These are phyloP conservation scores for Entomophthora muscae DNA, from an alignment of 371 early-diverging fungal genomes.

Conservation along the genomic window DNA sequence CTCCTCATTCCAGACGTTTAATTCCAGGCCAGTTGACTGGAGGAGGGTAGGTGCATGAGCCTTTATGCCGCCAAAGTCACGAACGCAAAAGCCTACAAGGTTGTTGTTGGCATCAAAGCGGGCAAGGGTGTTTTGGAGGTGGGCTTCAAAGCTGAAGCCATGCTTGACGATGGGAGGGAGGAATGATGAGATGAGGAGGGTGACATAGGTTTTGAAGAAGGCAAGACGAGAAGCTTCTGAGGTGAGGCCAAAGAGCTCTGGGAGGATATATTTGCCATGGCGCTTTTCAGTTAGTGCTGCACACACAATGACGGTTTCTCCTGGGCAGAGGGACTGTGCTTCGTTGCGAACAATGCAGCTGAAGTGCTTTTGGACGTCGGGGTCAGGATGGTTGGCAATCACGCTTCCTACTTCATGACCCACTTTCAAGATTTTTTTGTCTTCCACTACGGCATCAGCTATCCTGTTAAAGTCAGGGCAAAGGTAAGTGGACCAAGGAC, in stretches of 20 bases:
- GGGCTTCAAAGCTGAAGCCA: constrained; percentile 56
- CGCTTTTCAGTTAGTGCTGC: constrained; percentile 43
- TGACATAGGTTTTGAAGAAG: constrained; percentile 29
- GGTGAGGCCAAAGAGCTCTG: constrained; percentile 30
- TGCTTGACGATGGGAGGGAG: constrained; percentile 39
- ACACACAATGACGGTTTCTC: constrained; percentile 34
- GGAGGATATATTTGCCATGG: constrained; percentile 24
- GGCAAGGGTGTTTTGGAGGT: constrained; percentile 46
- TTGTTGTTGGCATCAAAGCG: constrained; percentile 32
- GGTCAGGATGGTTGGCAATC: constrained; percentile 26
- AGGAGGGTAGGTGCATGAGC: constrained; percentile 32
- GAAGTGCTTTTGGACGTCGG: constrained; percentile 45
- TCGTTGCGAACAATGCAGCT: constrained; percentile 43
- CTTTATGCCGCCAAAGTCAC: constrained; percentile 60
- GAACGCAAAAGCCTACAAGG: constrained; percentile 41
- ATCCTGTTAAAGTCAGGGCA: constrained; percentile 38
- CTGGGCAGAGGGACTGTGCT: constrained; percentile 15
- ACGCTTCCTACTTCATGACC: constrained; percentile 34
- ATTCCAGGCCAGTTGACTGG: constrained; percentile 19
- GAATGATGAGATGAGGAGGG: constrained; percentile 34
- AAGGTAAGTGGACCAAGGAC: constrained; percentile 43
- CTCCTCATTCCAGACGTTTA: constrained; percentile 36
- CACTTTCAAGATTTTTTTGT: constrained; percentile 19
- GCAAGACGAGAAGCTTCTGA: constrained; percentile 25
- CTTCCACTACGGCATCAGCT: constrained; percentile 23